Percentiles rank a stretch among this genome's conserved stretches.
Evolutionary conservation across 2,329 filamentous ascomycete genomes (phyloP).

Genomic region (Keithomyces neogunnii): DNA sequence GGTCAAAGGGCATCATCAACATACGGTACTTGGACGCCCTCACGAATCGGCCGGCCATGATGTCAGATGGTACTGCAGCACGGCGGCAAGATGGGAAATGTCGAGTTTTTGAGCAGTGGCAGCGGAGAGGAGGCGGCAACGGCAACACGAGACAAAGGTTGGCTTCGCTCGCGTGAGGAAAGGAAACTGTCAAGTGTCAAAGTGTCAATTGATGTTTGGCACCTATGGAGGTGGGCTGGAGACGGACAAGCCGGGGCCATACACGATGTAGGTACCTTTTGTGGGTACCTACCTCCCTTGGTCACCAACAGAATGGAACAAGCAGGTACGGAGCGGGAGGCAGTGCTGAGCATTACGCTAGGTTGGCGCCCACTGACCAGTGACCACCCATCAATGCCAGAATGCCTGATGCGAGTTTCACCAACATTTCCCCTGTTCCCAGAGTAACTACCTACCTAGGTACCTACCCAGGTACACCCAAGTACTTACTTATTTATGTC

Average conservation of each 20-base stretch:
- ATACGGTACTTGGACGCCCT: constrained; percentile 61
- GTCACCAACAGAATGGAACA: too few species aligned
- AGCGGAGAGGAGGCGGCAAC: constrained; percentile 6
- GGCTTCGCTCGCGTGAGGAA: constrained; percentile 1
- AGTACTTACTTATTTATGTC: too few species aligned
- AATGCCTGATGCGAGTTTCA: too few species aligned
- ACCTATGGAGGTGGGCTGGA: background rate
- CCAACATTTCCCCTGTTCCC: too few species aligned
- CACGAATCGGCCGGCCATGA: constrained; percentile 58
- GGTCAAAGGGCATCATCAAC: constrained; percentile 17
- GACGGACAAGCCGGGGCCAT: too few species aligned
- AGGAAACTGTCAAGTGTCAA: background rate
- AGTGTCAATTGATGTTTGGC: background rate
- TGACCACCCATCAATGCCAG: too few species aligned
- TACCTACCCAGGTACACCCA: background rate
- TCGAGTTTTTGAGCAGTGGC: background rate
- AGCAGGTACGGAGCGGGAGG: too few species aligned
- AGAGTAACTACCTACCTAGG: background rate
- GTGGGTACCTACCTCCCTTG: too few species aligned
- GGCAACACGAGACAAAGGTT: constrained; percentile 9
- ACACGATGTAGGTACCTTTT: too few species aligned
- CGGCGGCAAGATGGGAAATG: constrained; percentile 1
- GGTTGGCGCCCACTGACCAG: too few species aligned
- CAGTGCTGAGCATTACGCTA: too few species aligned
- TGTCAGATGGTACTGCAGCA: constrained; percentile 11